A percentile compares a stretch with the other conserved stretches of the same genome.
Conservation (phyloP, 192 early-diverging fungal species). For the Pilaira anomala region DNA sequence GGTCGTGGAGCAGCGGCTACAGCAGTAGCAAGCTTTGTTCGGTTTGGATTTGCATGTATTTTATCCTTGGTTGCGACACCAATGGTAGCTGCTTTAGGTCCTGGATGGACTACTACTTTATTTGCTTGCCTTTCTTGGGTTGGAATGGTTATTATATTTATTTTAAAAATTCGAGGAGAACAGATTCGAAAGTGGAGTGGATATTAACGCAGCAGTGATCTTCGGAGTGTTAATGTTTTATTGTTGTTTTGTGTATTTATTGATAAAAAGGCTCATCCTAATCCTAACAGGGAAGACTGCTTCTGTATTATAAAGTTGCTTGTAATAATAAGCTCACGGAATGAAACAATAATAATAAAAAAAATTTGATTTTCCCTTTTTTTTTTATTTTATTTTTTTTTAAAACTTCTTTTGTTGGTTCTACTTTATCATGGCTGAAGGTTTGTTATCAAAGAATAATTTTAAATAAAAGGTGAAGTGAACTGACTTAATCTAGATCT, state of each 20-base stretch:
- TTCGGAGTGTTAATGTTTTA: too few species aligned
- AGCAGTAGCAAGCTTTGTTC: slow-evolving; percentile 41
- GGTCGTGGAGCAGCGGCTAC: slow-evolving; percentile 42
- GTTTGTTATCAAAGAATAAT: neutral
- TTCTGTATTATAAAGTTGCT: too few species aligned
- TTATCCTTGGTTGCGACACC: slow-evolving; percentile 40
- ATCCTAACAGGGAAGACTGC: too few species aligned
- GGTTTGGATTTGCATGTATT: slow-evolving; percentile 40
- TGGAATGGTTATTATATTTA: slow-evolving; percentile 30
- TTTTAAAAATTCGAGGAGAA: slow-evolving; percentile 39
- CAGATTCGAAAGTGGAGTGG: slow-evolving; percentile 25
- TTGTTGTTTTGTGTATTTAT: too few species aligned
- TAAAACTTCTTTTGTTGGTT: neutral
- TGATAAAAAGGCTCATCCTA: too few species aligned
- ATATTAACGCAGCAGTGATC: neutral
- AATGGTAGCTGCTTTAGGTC: slow-evolving; percentile 41
- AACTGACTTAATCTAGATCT: neutral
- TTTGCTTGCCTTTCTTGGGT: slow-evolving; percentile 33
- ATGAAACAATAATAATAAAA: slow-evolving; percentile 1
- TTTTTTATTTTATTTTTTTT: slow-evolving; percentile 6
- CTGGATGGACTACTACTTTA: slow-evolving; percentile 40
- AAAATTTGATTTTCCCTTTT: neutral
- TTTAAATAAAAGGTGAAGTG: neutral
- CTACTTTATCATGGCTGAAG: slow-evolving; percentile 8
- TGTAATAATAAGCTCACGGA: too few species aligned